phyloP scores from a whole-genome alignment of 1,284 basidiomycete species.

The Malassezia furfur region DNA sequence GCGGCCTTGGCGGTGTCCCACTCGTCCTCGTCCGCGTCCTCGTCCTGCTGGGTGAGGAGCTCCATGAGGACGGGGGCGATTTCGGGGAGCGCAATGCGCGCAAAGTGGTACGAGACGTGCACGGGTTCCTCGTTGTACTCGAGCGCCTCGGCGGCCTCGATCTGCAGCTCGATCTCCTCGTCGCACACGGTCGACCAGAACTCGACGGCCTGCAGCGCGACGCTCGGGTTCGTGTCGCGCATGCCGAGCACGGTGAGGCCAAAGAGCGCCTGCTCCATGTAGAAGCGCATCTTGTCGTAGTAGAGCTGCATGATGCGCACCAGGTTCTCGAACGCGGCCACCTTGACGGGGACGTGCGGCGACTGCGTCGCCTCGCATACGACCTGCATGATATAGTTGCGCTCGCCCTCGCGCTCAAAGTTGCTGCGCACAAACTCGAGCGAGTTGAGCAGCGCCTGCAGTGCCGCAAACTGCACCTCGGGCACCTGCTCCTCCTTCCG shows the following conservation, averaged over 20 bases:
- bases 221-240: constrained; percentile 81
- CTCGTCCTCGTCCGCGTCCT: constrained; percentile 95
- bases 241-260: constrained; percentile 97
- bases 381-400: constrained; percentile 99
- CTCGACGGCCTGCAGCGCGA: constrained; percentile 91
- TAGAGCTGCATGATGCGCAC: constrained; percentile 96
- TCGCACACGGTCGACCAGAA: constrained; percentile 99
- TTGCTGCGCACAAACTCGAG: constrained; percentile 96
- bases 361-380: constrained; percentile 96
- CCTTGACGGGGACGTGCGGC: constrained; percentile 59
- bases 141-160: constrained; percentile 84
- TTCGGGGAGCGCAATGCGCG: constrained; percentile 84
- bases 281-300: constrained; percentile 98
- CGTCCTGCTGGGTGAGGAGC: constrained; percentile 83
- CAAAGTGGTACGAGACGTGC: constrained; percentile 78
- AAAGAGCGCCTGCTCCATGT: constrained; percentile 98
- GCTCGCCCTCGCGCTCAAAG: constrained; percentile 76
- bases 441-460: constrained; percentile 87
- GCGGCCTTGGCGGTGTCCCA: constrained; percentile 98
- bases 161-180: constrained; percentile 85
- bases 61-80: constrained; percentile 84
- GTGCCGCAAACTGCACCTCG: constrained; percentile 89
- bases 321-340: constrained; percentile 68
- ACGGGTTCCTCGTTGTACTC: constrained; percentile 86
- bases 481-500: constrained; percentile 79